Base-by-base conservation (phyloP, 176 grass and related monocot species). In the Carex littledalei region DNA sequence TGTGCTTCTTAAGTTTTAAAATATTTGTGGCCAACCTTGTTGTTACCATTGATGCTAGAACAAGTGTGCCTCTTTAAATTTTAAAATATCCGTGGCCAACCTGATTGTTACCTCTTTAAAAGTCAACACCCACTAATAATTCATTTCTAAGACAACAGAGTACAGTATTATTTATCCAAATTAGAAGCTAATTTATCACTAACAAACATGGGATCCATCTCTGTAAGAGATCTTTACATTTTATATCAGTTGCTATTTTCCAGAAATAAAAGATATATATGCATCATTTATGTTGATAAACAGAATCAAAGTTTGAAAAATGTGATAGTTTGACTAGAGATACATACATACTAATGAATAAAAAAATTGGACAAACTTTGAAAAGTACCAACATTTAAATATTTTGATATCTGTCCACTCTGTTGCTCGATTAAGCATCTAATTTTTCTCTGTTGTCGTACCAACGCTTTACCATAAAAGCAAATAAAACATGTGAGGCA, bases 401-500 rank as follows among this genome's bases (percentile, higher is more conserved):
- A 43, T 71, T n/a, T 7, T 20, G 67, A 20, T 20, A 72, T 15
- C 11, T 72, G 17, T 47, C 0, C 31, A 72, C 2, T n/a, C 10
- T 72, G 39, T 45, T 72, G 16, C 26, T 72, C 14, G 12, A 39
- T 47, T 11, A 13, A 49, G n/a, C 37, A 47, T 37, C 15, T 22
- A 49, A 22, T 85, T 8, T 87, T 43, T 26, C 34, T 63, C 24
- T 76, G 4, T 9, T 17, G 29, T 72, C 7, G 11, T 85, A 63
- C 8, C 67, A 81, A 5, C 60, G 79, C n/a, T 78, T 13, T 72
- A 41, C 47, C 6, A 54, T 71, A 80, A 79, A 80, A 55, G 0
- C 66, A 91, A 73, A 50, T 21, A 20, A 91, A 91, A 63, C 21
- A 76, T 67, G n/a, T 54, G 56, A 68, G 79, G 75, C 34, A 63